Base-by-base conservation (phyloP, 2,329 filamentous ascomycete genomes). In the Tolypocladium capitatum region DNA sequence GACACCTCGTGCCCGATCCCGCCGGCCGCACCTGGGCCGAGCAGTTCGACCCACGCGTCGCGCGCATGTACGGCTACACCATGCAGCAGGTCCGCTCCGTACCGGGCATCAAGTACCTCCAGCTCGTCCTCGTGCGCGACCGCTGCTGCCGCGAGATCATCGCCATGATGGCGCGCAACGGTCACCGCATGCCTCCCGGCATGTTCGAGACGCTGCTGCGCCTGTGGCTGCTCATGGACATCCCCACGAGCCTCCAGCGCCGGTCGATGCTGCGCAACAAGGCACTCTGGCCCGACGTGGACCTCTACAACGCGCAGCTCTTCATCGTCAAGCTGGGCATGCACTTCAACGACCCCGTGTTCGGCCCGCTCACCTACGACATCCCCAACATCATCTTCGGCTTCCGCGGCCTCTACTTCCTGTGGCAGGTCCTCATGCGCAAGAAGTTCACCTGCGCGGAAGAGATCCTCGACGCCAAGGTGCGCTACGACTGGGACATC, bases 301-400 rank as follows among this genome's bases (percentile, higher is more conserved):
- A 86, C 57, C 61, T 92, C 10, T 75, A 78, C 58, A 70, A 76
- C 45, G 71, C 76, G 3, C 76, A 80, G 41, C 63, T 82, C 50
- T 81, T 91, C 66, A 68, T 86, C 53, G 58, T 86, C 52, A 90
- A 91, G 65, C 73, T 92, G 16, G 73, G 79, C 57, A 79, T 89
- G 75, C 71, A 72, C 47, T 80, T 87, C 62, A 78, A 75, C 49
- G 74, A 86, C 53, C 83, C 84, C 0, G 59, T 78, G 24, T 71
- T 71, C 44, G 76, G 75, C 0, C 70, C 72, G 16, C 70, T 71
- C 44, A 65, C 68, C 2, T 68, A 69, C 40, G 68, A 68, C 30
- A 64, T 84, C 45, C 65, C 77, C 35, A 68, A 77, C 31, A 63
- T 84, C 28, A 67, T 86, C 48, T 62, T 86, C 38, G 78, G 76